Conservation (phyloP, 108 stramenopile species). For the Cyclotella cryptica region DNA sequence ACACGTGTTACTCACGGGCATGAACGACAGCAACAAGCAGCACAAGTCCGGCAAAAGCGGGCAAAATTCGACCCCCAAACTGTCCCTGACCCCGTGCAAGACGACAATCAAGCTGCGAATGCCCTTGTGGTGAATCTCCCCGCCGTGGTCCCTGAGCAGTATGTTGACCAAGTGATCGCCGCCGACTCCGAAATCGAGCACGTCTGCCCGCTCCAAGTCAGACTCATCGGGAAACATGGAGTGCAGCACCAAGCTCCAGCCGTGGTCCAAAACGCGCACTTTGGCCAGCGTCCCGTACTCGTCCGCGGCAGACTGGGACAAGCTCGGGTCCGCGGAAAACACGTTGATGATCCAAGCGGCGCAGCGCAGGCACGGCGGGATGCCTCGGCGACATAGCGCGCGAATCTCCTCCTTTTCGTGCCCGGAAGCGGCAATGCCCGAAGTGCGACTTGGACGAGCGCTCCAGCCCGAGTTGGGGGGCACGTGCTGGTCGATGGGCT, state of each 20-base stretch:
- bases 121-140: constrained; percentile 38
- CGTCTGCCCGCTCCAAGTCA: constrained; percentile 47
- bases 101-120: constrained; percentile 35
- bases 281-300: constrained; percentile 63
- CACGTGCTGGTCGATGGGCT: constrained; percentile 28
- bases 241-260: constrained; percentile 46
- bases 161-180: constrained; percentile 51
- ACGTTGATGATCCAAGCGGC: constrained; percentile 53
- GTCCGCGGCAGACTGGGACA: constrained; percentile 33
- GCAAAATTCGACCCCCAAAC: constrained; percentile 53
- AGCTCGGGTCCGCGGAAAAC: constrained; percentile 29
- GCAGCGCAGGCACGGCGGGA: constrained; percentile 45
- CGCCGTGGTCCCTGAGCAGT: constrained; percentile 32
- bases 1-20: constrained; percentile 38
- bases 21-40: constrained; percentile 44
- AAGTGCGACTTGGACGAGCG: constrained; percentile 6
- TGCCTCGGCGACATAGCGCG: constrained; percentile 35
- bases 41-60: constrained; percentile 45
- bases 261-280: constrained; percentile 62
- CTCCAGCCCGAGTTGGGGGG: constrained; percentile 35
- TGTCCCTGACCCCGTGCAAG: constrained; percentile 40
- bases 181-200: constrained; percentile 50
- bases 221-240: constrained; percentile 42
- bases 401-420: constrained; percentile 30
- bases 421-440: background rate